Conservation (phyloP, 78 protist genomes). For the Dictyostelium brefeldianum region DNA sequence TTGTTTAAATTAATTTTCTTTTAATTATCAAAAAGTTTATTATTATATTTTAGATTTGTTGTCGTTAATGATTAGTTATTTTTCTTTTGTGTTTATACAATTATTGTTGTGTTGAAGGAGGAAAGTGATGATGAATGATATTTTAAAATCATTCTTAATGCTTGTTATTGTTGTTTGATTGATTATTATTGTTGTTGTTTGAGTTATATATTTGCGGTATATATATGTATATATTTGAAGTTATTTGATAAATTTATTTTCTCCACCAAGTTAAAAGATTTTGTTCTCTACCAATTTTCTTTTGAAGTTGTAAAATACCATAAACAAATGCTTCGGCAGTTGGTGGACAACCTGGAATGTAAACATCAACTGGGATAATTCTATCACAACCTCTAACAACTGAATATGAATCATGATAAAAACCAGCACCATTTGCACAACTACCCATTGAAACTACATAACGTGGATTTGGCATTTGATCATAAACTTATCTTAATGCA, state of each 20-base stretch:
- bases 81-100: too few species aligned
- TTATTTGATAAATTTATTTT: constrained; percentile 35
- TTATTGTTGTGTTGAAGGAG: too few species aligned
- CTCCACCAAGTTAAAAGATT: constrained; percentile 80
- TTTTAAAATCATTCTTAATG: background rate
- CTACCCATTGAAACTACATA: constrained; percentile 98
- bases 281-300: constrained; percentile 90
- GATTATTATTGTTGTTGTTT: background rate
- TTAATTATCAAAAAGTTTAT: too few species aligned
- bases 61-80: too few species aligned
- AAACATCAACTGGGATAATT: constrained; percentile 97
- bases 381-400: constrained; percentile 98
- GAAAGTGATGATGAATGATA: too few species aligned
- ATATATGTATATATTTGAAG: background rate
- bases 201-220: too few species aligned
- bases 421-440: constrained; percentile 99
- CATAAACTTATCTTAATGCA: constrained; percentile 95
- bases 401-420: constrained; percentile 98
- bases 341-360: constrained; percentile 99
- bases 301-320: constrained; percentile 94
- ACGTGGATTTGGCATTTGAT: constrained; percentile 92
- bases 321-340: constrained; percentile 97
- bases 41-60: too few species aligned
- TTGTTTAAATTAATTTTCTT: too few species aligned
- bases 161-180: too few species aligned